These are phyloP conservation scores for Cryptococcus sp. DNA, from an alignment of 1,284 basidiomycete species.

Conservation along the genomic window DNA sequence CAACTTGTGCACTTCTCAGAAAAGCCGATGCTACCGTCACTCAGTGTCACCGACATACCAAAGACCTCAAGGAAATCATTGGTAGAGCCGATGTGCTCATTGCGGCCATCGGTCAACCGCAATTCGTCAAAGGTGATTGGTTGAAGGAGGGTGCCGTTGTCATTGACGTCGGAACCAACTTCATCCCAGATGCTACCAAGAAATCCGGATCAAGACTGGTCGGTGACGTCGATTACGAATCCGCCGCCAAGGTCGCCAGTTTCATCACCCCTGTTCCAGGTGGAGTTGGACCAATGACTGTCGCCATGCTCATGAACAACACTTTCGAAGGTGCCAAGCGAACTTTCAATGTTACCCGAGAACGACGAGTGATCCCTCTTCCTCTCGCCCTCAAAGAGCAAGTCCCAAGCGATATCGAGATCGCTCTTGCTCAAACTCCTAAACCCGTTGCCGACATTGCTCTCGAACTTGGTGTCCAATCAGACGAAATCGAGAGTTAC, in stretches of 20 bases:
- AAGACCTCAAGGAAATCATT: constrained; percentile 73
- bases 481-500: constrained; percentile 88
- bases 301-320: constrained; percentile 97
- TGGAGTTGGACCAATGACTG: constrained; percentile 99
- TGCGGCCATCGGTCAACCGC: constrained; percentile 85
- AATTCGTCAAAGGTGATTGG: constrained; percentile 91
- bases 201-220: constrained; percentile 95
- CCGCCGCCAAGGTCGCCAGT: constrained; percentile 71
- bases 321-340: constrained; percentile 80
- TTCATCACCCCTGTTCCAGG: constrained; percentile 97
- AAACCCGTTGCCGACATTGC: constrained; percentile 83
- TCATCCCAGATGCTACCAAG: constrained; percentile 81
- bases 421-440: constrained; percentile 90
- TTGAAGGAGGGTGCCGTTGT: constrained; percentile 90
- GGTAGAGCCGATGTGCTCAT: constrained; percentile 86
- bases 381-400: constrained; percentile 70
- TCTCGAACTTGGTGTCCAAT: constrained; percentile 78
- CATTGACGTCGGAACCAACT: constrained; percentile 98
- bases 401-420: constrained; percentile 92
- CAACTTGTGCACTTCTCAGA: constrained; percentile 84
- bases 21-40: constrained; percentile 93
- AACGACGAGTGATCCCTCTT: constrained; percentile 68
- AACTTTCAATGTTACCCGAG: constrained; percentile 63
- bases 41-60: constrained; percentile 90
- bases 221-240: constrained; percentile 87